phyloP scores from a whole-genome alignment of 2,329 filamentous ascomycete genomes.

The Cercospora sp. region DNA sequence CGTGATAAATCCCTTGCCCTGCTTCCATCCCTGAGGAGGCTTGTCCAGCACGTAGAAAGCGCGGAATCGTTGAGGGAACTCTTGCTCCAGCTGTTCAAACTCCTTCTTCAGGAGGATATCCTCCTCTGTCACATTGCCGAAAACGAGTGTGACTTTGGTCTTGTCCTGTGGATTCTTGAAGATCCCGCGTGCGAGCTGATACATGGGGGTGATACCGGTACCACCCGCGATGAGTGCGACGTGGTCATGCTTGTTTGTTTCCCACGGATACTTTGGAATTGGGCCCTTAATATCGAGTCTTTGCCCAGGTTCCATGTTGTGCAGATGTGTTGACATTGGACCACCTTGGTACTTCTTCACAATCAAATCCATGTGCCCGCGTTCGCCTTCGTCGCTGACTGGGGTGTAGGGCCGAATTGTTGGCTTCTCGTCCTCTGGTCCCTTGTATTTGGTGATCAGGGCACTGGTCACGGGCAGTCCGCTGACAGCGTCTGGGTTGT shows the following conservation, averaged over 20 bases:
- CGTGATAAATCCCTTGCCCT: slow-evolving; percentile 76
- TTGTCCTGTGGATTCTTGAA: slow-evolving; percentile 96
- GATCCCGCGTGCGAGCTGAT: slow-evolving; percentile 85
- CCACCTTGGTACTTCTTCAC: slow-evolving; percentile 90
- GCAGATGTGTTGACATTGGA: slow-evolving; percentile 87
- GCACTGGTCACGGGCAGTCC: slow-evolving; percentile 81
- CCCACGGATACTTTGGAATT: slow-evolving; percentile 89
- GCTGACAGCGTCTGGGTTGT: slow-evolving; percentile 78
- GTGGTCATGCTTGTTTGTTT: slow-evolving; percentile 88
- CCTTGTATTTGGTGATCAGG: slow-evolving; percentile 88
- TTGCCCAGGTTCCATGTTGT: slow-evolving; percentile 79
- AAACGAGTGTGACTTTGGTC: slow-evolving; percentile 95
- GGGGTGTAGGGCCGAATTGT: slow-evolving; percentile 92
- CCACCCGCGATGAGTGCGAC: slow-evolving; percentile 87
- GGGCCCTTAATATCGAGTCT: slow-evolving; percentile 90
- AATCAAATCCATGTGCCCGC: slow-evolving; percentile 82
- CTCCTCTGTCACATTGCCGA: slow-evolving; percentile 83
- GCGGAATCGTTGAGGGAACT: slow-evolving; percentile 90
- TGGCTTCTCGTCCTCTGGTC: slow-evolving; percentile 77
- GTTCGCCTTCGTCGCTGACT: slow-evolving; percentile 76
- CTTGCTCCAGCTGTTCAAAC: slow-evolving; percentile 85
- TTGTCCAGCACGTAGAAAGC: slow-evolving; percentile 93
- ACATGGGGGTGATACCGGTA: slow-evolving; percentile 97
- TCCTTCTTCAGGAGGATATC: slow-evolving; percentile 91
- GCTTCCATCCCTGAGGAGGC: slow-evolving; percentile 73